Evolutionary conservation across 495 filamentous ascomycete species (phyloP), one percentile per base, ranked within the genome.

Genomic region (Penicillium paxilli): DNA sequence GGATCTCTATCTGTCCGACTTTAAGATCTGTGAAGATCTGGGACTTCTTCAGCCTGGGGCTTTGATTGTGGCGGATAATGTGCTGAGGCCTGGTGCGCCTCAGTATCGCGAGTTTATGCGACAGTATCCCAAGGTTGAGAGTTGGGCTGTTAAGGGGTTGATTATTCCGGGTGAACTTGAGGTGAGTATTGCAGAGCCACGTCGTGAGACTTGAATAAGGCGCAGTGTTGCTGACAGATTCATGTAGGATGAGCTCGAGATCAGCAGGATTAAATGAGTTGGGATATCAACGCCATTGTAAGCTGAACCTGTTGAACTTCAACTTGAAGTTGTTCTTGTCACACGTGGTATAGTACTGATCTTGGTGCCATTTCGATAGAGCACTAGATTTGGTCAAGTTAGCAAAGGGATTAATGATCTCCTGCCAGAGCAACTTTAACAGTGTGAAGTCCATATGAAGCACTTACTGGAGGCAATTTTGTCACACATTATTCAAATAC

Each of bases 41-140:
- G 25, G 16, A 11, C 16, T 53, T 24, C 19, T 53, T 4, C 24
- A 24, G 0, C 9, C 35, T 38, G 55, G 55, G 4, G 21, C 50
- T 28, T 46, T 58, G 26, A 45, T 65, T 9, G 42, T 65, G 20
- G 62, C 62, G 7, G 58, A 65, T 46, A 62, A 62, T 47, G 49
- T 65, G 12, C n/a, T 62, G 2, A 23, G 54, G 2, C 58, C 62
- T 17, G 58, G 58, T 14, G 55, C 54, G 17, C 62, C 58, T 9
- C 24, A 35, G 25, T 65, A 65, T 38, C 26, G 58, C 4, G 51
- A 55, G 20, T 55, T 58, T 53, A 47, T 64, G 17, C 58, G 58
- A 5, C 17, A 25, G 5, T 51, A 57, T 44, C 1, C 49, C 16
- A 41, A 46, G 5, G 46, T 64, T 6, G 46, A 64, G 22, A 57